These are phyloP conservation scores for Clonostachys sp. DNA, from an alignment of 2,329 filamentous ascomycete species.

Conservation along the genomic window DNA sequence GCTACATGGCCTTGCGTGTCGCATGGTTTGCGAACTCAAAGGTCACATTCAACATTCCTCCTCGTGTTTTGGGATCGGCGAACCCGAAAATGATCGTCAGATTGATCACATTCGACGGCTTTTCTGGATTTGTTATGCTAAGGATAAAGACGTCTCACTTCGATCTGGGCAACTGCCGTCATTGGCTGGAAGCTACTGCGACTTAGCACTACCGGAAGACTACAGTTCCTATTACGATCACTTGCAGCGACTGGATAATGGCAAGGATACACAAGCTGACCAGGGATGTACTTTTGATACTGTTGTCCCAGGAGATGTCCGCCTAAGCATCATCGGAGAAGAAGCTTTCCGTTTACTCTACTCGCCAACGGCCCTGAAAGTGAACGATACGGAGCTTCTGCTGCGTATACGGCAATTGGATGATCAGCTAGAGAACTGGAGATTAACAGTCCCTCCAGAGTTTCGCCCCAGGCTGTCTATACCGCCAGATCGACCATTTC, in stretches of 20 bases:
- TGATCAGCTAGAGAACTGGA: constrained; percentile 50
- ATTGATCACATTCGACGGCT: constrained; percentile 29
- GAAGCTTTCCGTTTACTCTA: constrained; percentile 42
- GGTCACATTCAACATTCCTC: constrained; percentile 25
- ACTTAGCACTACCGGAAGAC: constrained; percentile 39
- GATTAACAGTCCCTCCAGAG: constrained; percentile 35
- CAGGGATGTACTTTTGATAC: constrained; percentile 10
- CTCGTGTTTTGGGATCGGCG: no score
- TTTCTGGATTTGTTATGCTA: constrained; percentile 50
- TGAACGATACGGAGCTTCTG: constrained; percentile 47
- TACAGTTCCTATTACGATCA: constrained; percentile 21
- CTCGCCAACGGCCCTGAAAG: constrained; percentile 37
- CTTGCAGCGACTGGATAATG: constrained; percentile 14
- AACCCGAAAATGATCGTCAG: constrained; percentile 12
- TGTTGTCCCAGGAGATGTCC: constrained; percentile 40
- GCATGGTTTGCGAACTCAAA: constrained; percentile 42
- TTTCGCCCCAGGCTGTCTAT: constrained; percentile 43
- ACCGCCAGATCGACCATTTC: constrained; percentile 11
- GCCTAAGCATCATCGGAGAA: constrained; percentile 45
- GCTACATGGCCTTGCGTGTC: constrained; percentile 36
- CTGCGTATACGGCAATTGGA: constrained; percentile 51
- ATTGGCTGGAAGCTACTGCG: constrained; percentile 46
- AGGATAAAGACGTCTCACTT: constrained; percentile 52
- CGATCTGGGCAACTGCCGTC: constrained; percentile 47
- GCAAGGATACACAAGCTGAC: neutral